Conservation (phyloP, 352 stramenopile genomes). For the Phytophthora pisi region DNA sequence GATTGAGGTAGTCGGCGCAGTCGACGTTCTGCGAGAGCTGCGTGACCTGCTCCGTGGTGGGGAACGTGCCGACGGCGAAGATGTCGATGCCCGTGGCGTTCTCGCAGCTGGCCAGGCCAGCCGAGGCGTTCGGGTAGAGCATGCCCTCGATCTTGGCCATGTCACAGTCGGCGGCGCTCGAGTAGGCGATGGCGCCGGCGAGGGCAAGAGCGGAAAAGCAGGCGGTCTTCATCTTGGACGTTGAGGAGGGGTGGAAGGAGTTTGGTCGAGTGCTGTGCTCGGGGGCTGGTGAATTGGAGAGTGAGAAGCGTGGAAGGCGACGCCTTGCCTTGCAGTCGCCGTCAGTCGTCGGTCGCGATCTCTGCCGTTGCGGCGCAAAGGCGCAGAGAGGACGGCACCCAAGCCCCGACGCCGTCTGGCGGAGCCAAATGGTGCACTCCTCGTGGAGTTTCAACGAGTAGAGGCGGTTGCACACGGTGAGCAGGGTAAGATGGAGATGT, state of each 20-base stretch:
- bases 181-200: slow-evolving; percentile 30
- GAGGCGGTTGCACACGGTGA: slow-evolving; percentile 3
- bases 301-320: too few relatives aligned
- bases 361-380: slow-evolving; percentile 9
- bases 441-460: slow-evolving; percentile 6
- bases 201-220: slow-evolving; percentile 29
- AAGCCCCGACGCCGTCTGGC: slow-evolving; percentile 3
- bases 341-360: not conserved
- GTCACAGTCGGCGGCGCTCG: slow-evolving; percentile 48
- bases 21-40: slow-evolving; percentile 57
- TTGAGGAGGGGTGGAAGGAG: not conserved
- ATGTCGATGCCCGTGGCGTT: slow-evolving; percentile 64
- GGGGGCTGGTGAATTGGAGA: slow-evolving; percentile 26
- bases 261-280: slow-evolving; percentile 26
- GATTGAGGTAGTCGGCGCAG: slow-evolving; percentile 73
- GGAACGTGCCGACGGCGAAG: slow-evolving; percentile 52
- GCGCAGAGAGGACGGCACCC: not conserved
- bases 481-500: not conserved
- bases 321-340: too few relatives aligned
- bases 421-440: slow-evolving; percentile 9
- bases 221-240: slow-evolving; percentile 36
- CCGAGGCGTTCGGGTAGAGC: slow-evolving; percentile 62
- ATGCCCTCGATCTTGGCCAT: slow-evolving; percentile 55
- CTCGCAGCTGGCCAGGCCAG: slow-evolving; percentile 47
- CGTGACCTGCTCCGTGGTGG: slow-evolving; percentile 57